Evolutionary conservation across 2,329 filamentous ascomycete genomes (phyloP).

Genomic region (Phialophora expanda): DNA sequence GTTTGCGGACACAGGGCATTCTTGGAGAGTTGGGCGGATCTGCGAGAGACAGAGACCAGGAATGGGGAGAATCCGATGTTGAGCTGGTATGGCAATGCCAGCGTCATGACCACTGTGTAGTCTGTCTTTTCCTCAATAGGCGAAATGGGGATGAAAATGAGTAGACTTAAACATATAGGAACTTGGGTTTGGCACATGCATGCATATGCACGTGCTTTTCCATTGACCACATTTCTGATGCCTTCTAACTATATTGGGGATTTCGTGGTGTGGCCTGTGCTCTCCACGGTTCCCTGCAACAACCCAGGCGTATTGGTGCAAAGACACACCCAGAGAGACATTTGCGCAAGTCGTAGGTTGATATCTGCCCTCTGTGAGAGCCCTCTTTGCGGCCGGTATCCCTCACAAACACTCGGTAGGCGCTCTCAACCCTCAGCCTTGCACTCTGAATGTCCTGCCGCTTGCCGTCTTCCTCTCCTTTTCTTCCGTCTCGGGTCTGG

Average conservation of each 20-base stretch:
- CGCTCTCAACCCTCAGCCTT: constrained; percentile 41
- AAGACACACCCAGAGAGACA: neutral
- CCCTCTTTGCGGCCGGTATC: neutral
- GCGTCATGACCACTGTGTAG: constrained; percentile 79
- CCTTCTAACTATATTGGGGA: constrained; percentile 1
- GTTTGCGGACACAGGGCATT: constrained; percentile 90
- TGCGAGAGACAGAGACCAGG: constrained; percentile 85
- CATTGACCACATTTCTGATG: constrained; percentile 1
- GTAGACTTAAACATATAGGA: neutral
- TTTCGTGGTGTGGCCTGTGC: neutral
- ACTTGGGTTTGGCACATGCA: neutral
- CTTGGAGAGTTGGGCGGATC: constrained; percentile 83
- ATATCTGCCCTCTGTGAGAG: neutral
- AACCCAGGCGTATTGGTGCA: neutral
- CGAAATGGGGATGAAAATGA: no score
- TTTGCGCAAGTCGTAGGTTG: neutral
- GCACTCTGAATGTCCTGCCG: constrained; percentile 83
- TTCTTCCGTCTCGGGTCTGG: constrained; percentile 92
- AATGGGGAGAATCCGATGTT: constrained; percentile 93
- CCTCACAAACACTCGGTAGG: neutral
- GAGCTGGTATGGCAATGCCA: constrained; percentile 94
- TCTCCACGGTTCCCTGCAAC: neutral
- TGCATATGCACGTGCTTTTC: neutral
- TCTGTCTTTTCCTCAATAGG: neutral
- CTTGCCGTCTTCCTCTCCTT: constrained; percentile 98